Evolutionary conservation across 2,329 filamentous ascomycete genomes (phyloP).

Genomic region (Parastagonospora avenae): DNA sequence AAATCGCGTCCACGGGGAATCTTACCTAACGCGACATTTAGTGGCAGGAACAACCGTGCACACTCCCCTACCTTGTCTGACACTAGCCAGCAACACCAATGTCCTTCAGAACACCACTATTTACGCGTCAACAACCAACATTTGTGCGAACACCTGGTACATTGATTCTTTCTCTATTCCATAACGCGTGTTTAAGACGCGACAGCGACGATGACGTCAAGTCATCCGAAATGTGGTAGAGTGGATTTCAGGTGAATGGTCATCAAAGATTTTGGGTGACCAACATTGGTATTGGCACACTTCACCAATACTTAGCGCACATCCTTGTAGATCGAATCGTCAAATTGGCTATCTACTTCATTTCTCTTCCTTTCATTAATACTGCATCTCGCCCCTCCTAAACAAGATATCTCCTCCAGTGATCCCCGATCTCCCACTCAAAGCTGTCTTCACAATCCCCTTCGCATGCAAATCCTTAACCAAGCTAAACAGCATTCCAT

Average conservation of each 20-base stretch:
- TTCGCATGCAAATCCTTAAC: conserved; percentile 57
- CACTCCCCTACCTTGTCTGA: conserved; percentile 1
- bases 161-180: not conserved
- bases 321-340: not conserved
- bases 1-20: conserved; percentile 3
- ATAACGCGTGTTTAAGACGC: not conserved
- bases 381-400: conserved; percentile 21
- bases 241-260: not conserved
- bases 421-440: conserved; percentile 51
- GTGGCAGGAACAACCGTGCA: conserved; percentile 1
- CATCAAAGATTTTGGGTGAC: too few relatives aligned
- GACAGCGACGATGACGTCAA: not conserved
- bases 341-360: too few relatives aligned
- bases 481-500: conserved; percentile 62
- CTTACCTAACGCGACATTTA: conserved; percentile 2
- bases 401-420: conserved; percentile 50
- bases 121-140: conserved; percentile 2
- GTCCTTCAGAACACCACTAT: not conserved
- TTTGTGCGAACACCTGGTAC: not conserved
- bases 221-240: too few relatives aligned
- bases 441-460: conserved; percentile 55
- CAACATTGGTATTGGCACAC: too few relatives aligned
- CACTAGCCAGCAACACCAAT: not conserved
- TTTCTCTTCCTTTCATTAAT: not conserved
- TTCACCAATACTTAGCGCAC: not conserved